Evolutionary conservation across 768 basidiomycete genomes (phyloP).

Genomic region (Lentinus tigrinus): DNA sequence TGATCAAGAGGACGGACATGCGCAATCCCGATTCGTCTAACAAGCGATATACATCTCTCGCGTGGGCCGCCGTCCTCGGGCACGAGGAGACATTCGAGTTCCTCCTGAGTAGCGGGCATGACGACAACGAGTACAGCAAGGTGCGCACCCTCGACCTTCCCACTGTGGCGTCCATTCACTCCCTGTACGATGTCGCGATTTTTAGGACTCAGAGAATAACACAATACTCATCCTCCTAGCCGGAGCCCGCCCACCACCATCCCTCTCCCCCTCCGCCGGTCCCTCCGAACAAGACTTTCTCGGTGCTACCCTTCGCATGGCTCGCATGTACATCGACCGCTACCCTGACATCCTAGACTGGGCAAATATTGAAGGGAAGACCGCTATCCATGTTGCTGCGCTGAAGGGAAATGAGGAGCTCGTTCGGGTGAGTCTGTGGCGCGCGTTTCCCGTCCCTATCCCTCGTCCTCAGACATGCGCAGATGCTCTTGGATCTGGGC

Average conservation of each 20-base stretch:
- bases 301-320: conserved; percentile 81
- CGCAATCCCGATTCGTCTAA: conserved; percentile 83
- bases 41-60: conserved; percentile 80
- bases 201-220: conserved; percentile 87
- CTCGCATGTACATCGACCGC: conserved; percentile 80
- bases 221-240: conserved; percentile 94
- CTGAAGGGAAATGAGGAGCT: conserved; percentile 88
- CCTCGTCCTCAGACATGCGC: conserved; percentile 15
- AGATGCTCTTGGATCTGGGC: conserved; percentile 87
- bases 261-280: conserved; percentile 45
- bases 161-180: not conserved
- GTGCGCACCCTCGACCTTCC: conserved; percentile 41
- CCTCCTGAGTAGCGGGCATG: conserved; percentile 81
- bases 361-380: conserved; percentile 89
- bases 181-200: not conserved
- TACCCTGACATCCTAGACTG: conserved; percentile 88
- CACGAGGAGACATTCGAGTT: conserved; percentile 94
- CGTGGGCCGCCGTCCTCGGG: conserved; percentile 88
- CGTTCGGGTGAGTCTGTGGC: conserved; percentile 60
- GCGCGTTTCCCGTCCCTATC: conserved; percentile 9
- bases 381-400: conserved; percentile 85
- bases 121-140: conserved; percentile 89
- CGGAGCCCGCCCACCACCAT: conserved; percentile 59
- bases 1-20: conserved; percentile 84
- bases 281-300: conserved; percentile 59